These are phyloP conservation scores for Przewalskia tangutica DNA, from an alignment of 257 asterid species.

Conservation along the genomic window DNA sequence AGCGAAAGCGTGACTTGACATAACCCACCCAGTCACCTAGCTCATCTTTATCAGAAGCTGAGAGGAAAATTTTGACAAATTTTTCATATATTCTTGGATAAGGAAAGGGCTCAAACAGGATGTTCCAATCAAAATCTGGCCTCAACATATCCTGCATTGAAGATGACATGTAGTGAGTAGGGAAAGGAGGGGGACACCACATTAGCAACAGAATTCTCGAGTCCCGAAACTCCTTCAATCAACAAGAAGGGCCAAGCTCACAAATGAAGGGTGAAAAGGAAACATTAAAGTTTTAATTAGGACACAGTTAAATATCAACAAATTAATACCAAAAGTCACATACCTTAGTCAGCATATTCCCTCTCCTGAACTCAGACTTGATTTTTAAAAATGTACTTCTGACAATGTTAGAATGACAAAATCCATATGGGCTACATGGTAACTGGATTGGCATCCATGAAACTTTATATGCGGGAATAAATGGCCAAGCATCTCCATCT, in stretches of 20 bases:
- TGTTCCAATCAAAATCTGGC: slow-evolving; percentile 35
- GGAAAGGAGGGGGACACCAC: not conserved
- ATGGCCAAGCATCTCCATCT: slow-evolving; percentile 14
- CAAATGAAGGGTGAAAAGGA: not conserved
- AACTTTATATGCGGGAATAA: slow-evolving; percentile 13
- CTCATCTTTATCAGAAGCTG: slow-evolving; percentile 15
- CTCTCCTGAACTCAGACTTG: slow-evolving; percentile 32
- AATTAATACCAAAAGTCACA: not conserved
- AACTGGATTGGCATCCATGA: slow-evolving; percentile 41
- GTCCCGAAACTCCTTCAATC: not conserved
- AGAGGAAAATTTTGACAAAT: slow-evolving; percentile 34
- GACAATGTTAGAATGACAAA: slow-evolving; percentile 37
- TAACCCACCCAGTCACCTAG: slow-evolving; percentile 36
- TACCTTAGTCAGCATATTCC: slow-evolving; percentile 35
- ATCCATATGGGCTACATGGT: slow-evolving; percentile 34
- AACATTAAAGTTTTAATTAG: not conserved
- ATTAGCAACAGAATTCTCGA: not conserved
- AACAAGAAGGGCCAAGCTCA: not conserved
- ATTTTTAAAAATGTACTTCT: slow-evolving; percentile 35
- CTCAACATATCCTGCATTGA: slow-evolving; percentile 27
- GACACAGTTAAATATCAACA: not conserved
- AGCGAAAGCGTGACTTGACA: slow-evolving; percentile 39
- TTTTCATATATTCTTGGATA: slow-evolving; percentile 22
- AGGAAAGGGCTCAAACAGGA: slow-evolving; percentile 31
- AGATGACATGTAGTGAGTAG: too few relatives aligned